Percentiles rank a stretch among this genome's conserved stretches.
phyloP scores from a whole-genome alignment of 805 yeast species.

The Starmera caribaea region DNA sequence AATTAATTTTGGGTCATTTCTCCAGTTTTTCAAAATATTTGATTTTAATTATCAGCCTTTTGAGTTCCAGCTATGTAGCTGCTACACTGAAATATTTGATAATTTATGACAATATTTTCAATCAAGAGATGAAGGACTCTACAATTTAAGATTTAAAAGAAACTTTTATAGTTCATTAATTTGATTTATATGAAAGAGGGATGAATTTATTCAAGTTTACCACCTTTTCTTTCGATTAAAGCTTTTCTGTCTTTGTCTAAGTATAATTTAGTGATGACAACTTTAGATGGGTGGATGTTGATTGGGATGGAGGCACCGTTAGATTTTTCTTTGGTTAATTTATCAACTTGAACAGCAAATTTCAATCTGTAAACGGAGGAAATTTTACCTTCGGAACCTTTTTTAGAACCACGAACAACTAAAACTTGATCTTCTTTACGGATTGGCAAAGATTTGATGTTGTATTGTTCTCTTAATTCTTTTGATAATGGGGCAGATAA shows the following conservation, averaged over 20 bases:
- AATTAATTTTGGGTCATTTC: neutral
- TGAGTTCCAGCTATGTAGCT: no score
- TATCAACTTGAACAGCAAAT: slow-evolving; percentile 93
- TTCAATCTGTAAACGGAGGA: slow-evolving; percentile 98
- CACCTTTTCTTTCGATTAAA: slow-evolving; percentile 96
- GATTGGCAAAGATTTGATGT: slow-evolving; percentile 91
- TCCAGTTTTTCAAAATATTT: neutral
- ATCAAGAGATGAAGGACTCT: no score
- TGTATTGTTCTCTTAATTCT: slow-evolving; percentile 97
- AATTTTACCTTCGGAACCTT: slow-evolving; percentile 98
- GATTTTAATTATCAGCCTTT: no score
- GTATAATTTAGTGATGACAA: slow-evolving; percentile 96
- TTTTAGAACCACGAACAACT: slow-evolving; percentile 97
- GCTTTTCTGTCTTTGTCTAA: slow-evolving; percentile 99
- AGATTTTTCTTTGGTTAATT: slow-evolving; percentile 95
- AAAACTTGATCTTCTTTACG: slow-evolving; percentile 95
- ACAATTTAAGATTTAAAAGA: no score
- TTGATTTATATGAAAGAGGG: neutral
- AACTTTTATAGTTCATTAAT: neutral
- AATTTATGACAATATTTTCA: no score
- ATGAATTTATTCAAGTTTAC: slow-evolving; percentile 73
- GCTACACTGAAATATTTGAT: no score
- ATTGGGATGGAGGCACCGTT: slow-evolving; percentile 96
- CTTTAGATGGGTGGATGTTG: slow-evolving; percentile 97
- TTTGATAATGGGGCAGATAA: slow-evolving; percentile 98